Evolutionary conservation across 2,329 filamentous ascomycete species (phyloP).

Genomic region (Colletotrichum abscissum): DNA sequence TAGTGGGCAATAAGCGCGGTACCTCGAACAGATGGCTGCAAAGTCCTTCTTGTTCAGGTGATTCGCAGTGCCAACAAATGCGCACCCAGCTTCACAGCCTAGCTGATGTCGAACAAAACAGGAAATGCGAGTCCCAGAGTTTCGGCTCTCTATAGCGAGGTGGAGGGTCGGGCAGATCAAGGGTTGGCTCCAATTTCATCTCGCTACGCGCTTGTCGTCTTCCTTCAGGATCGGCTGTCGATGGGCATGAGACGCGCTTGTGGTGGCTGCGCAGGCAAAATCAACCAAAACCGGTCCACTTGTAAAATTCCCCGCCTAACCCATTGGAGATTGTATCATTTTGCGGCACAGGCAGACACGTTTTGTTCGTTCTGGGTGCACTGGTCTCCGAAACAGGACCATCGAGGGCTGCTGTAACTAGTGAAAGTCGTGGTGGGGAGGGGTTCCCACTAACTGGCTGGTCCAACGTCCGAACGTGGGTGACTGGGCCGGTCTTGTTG

Average conservation of each 20-base stretch:
- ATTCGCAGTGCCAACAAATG: slow-evolving; percentile 2
- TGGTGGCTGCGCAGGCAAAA: slow-evolving; percentile 35
- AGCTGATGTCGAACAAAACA: neutral
- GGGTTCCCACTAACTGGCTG: neutral
- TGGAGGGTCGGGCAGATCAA: slow-evolving; percentile 23
- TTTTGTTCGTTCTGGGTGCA: neutral
- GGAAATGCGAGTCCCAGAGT: slow-evolving; percentile 15
- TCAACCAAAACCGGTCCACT: slow-evolving; percentile 21
- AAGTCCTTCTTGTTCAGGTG: neutral
- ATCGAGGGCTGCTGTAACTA: neutral
- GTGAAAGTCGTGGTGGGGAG: neutral
- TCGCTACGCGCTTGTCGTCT: slow-evolving; percentile 34
- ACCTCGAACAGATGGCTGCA: slow-evolving; percentile 4
- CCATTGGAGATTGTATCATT: slow-evolving; percentile 22
- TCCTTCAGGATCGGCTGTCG: slow-evolving; percentile 30
- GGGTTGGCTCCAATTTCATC: slow-evolving; percentile 28
- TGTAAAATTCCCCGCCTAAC: neutral
- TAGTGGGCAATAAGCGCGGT: neutral
- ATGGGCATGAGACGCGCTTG: slow-evolving; percentile 31
- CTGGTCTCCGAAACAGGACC: neutral
- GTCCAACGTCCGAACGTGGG: slow-evolving; percentile 9
- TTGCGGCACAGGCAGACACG: slow-evolving; percentile 6
- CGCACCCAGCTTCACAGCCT: neutral
- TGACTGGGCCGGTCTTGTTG: slow-evolving; percentile 10
- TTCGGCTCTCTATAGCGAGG: slow-evolving; percentile 15